A percentile compares a stretch with the other conserved stretches of the same genome.
phyloP scores from a whole-genome alignment of 768 basidiomycete genomes.

The Suillus brevipes region DNA sequence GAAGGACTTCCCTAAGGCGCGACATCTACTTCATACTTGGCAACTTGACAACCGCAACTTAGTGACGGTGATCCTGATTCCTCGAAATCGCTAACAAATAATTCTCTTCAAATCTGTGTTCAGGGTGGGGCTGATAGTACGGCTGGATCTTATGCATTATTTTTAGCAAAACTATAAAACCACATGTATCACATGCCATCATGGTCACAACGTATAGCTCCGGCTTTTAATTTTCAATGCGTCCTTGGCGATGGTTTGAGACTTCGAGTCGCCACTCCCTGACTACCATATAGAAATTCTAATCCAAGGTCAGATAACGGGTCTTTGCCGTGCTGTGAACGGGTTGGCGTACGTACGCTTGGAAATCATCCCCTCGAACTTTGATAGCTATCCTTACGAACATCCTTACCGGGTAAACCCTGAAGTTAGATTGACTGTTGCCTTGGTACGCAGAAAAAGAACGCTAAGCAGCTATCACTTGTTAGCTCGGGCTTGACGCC shows the following conservation, averaged over 20 bases:
- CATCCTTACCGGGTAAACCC: neutral
- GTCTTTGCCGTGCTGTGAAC: neutral
- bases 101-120: neutral
- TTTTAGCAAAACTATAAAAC: neutral
- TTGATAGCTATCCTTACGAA: neutral
- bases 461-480: neutral
- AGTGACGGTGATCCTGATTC: neutral
- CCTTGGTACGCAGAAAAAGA: neutral
- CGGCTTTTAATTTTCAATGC: neutral
- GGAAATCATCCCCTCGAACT: neutral
- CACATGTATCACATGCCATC: slow-evolving; percentile 2
- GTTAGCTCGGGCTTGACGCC: neutral
- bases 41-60: neutral
- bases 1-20: neutral
- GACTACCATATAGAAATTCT: neutral
- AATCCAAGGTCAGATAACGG: neutral
- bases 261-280: neutral
- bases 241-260: neutral
- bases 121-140: neutral
- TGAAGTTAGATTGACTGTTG: neutral
- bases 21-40: neutral
- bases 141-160: neutral
- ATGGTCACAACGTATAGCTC: neutral
- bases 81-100: neutral
- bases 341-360: neutral